Evolutionary conservation across 768 basidiomycete genomes (phyloP), one percentile per base, ranked within the genome.

Genomic region (Lactarius trivialis): DNA sequence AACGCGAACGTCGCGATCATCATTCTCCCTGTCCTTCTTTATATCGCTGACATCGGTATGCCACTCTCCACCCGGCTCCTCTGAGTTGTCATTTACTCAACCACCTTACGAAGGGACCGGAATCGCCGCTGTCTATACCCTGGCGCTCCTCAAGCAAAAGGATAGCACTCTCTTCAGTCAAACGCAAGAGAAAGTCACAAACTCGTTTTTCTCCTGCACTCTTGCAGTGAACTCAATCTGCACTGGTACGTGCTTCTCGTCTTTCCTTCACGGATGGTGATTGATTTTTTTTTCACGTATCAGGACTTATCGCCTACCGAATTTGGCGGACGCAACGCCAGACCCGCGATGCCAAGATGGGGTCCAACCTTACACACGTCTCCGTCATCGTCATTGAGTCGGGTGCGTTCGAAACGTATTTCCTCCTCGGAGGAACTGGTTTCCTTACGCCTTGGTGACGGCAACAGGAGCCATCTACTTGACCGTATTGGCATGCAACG

Each of bases 161-260:
- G 8, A 14, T 21, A 26, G 58, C 9, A 2, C 32, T 1, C 26
- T 59, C 14, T 65, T 65, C 54, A 43, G 55, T 21, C 2, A 11
- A 7, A 32, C 63, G n/a, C 64, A 64, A 28, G 61, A 65, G 48
- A 28, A 28, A 32, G 43, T 65, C 53, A 50, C 64, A 14, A 65
- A 65, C n/a, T 21, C 64, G 3, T 65, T 65, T 56, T 65, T 65
- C 39, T 55, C 55, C 24, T 65, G 64, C 61, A 65, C 64, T 17
- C 64, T 65, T 36, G 61, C 61, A 0, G 8, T 65, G 36, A 65
- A 65, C 30, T 26, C 53, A 0, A n/a, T 59, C 43, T 65, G 64
- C 57, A 65, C 64, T 17, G 62, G 64, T 64, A 30, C 15, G 56
- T 43, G 43, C 43, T 11, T 7, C 9, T 32, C 21, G n/a, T n/a